Conservation (phyloP, 2,329 filamentous ascomycete species). For the Colletotrichum cereale region DNA sequence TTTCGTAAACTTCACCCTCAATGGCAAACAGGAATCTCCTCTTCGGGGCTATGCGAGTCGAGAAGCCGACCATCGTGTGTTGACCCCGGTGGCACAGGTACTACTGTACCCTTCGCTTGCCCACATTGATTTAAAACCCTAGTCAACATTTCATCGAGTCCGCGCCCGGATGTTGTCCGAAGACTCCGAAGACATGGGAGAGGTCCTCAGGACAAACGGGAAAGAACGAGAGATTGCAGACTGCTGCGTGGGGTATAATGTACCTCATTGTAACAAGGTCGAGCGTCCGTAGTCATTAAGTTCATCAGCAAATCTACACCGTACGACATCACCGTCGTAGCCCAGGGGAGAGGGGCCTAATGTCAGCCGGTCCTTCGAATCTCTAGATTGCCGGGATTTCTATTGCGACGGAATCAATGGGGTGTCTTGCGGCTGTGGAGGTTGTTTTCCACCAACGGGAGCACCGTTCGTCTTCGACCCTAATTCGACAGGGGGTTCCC, state of each 20-base stretch:
- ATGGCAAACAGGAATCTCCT: neutral
- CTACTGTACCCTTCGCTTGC: constrained; percentile 18
- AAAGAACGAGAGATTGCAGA: neutral
- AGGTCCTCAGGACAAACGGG: constrained; percentile 17
- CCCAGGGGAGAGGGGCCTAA: constrained; percentile 15
- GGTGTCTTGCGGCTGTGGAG: constrained; percentile 26
- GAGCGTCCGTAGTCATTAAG: neutral
- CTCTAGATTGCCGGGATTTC: constrained; percentile 36
- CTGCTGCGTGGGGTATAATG: neutral
- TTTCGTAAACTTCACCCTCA: neutral
- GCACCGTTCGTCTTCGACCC: constrained; percentile 12
- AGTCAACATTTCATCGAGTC: constrained; percentile 30
- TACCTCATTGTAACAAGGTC: neutral
- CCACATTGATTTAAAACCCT: constrained; percentile 23
- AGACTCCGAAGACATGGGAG: neutral
- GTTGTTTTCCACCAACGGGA: constrained; percentile 37
- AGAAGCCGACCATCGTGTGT: constrained; percentile 12
- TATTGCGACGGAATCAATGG: constrained; percentile 27
- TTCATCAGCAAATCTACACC: neutral
- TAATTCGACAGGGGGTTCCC: constrained; percentile 13
- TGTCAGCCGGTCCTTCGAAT: constrained; percentile 23
- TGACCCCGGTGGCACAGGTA: neutral
- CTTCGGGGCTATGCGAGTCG: constrained; percentile 23
- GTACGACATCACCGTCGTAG: neutral
- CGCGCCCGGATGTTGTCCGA: constrained; percentile 26